Base-by-base conservation (phyloP, 1,139 yeast genomes). In the Blastobotrys aristatus region DNA sequence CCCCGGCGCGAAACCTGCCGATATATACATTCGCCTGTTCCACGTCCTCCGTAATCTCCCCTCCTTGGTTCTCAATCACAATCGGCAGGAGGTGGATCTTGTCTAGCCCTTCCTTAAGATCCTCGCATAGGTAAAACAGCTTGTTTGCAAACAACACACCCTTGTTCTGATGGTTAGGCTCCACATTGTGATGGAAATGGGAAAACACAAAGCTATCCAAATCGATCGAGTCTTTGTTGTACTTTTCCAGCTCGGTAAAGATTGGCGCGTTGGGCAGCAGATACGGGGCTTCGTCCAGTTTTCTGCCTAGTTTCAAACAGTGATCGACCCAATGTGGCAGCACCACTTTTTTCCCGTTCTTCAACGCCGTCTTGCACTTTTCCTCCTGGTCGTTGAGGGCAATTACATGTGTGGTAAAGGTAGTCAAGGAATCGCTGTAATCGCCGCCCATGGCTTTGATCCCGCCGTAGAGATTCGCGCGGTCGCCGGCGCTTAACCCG, bases 391-490 rank as follows among this genome's bases (percentile, higher is more conserved):
- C 61, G 55, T 77, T 79, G 8, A 67, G 60, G 0, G 95, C 77
- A 14, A 90, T 70, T 43, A 88, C 72, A 69, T 90, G 97, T 0
- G 97, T 87, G 1, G 95, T 85, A 53, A 75, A 75, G 46, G 76
- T 75, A 8, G 87, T 80, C 31, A 89, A 65, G n/a, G 74, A 72
- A 48, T 82, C 83, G 48, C 79, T 68, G 59, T 72, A 82, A 43
- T 75, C 77, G 1, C 96, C 97, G 0, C 96, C 97, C 55, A 85
- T 73, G 0, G 86, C 83, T 29, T 76, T 65, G 0, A 84, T 81
- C 0, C 83, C 87, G 3, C 80, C 85, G 54, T 79, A 77, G 17
- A 84, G 74, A 11, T 76, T 79, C 49, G 82, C 90, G 44, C 75
- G 73, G 56, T 84, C 92, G 7, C 80, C 81, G 1, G 63, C 64